These are phyloP conservation scores for Ensete glaucum DNA, from an alignment of 176 grass and related monocot species.

Conservation along the genomic window DNA sequence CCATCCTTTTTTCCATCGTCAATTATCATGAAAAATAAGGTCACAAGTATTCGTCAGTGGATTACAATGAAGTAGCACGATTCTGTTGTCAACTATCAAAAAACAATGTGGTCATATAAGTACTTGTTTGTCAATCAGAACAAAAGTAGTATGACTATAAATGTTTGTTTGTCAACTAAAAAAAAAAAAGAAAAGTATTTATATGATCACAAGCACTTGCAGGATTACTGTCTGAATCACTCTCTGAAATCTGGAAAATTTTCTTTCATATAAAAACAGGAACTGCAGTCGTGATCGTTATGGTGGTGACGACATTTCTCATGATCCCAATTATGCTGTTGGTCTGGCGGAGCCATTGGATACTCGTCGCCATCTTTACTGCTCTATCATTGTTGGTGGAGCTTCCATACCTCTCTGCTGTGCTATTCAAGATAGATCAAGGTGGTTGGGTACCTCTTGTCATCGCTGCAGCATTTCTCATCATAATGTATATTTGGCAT, in stretches of 20 bases:
- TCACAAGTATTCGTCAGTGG: too few species aligned
- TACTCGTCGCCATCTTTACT: slow-evolving; percentile 51
- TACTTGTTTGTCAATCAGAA: too few species aligned
- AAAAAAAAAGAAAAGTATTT: too few species aligned
- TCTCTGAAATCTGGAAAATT: slow-evolving; percentile 15
- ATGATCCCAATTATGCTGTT: slow-evolving; percentile 76
- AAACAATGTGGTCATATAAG: too few species aligned
- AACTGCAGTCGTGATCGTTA: slow-evolving; percentile 79
- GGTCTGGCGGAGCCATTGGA: slow-evolving; percentile 74
- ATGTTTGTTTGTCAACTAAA: too few species aligned
- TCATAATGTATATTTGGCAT: slow-evolving; percentile 75
- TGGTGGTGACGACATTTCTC: slow-evolving; percentile 76
- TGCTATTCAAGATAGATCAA: slow-evolving; percentile 54
- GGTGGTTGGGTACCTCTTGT: slow-evolving; percentile 74
- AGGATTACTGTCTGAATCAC: slow-evolving; percentile 11
- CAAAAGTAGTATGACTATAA: too few species aligned
- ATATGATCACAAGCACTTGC: neutral
- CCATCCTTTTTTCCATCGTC: neutral
- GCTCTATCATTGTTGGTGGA: slow-evolving; percentile 52
- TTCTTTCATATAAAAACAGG: slow-evolving; percentile 30
- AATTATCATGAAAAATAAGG: too few species aligned
- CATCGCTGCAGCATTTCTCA: slow-evolving; percentile 36
- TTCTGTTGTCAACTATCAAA: too few species aligned
- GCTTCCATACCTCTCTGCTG: slow-evolving; percentile 38
- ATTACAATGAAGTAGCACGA: too few species aligned